phyloP scores from a whole-genome alignment of 2,329 filamentous ascomycete genomes.

The Juglanconis juglandina region DNA sequence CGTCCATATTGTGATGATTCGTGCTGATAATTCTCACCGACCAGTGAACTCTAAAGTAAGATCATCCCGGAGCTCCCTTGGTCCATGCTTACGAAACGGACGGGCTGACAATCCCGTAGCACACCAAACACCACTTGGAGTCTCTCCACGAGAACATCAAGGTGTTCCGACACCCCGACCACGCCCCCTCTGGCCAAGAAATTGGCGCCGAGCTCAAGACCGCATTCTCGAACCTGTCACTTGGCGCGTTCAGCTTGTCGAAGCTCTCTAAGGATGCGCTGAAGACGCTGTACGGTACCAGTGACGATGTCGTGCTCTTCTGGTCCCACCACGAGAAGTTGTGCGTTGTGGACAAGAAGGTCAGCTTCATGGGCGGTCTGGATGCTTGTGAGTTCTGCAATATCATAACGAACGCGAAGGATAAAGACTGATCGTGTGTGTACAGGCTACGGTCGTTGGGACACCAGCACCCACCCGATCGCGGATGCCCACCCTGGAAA shows the following conservation, averaged over 20 bases:
- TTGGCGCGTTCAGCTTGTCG: constrained; percentile 52
- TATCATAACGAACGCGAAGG: background rate
- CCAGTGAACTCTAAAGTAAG: constrained; percentile 28
- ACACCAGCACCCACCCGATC: constrained; percentile 81
- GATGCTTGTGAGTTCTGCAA: constrained; percentile 61
- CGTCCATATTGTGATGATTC: background rate
- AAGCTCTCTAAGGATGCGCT: constrained; percentile 70
- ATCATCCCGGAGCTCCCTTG: background rate
- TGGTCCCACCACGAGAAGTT: constrained; percentile 96
- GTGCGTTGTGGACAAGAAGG: constrained; percentile 71
- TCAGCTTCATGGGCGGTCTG: constrained; percentile 87
- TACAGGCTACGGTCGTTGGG: constrained; percentile 75
- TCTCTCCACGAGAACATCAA: constrained; percentile 76
- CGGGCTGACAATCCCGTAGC: constrained; percentile 34
- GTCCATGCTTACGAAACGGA: background rate
- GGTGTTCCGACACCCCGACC: constrained; percentile 88
- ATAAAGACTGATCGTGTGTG: background rate
- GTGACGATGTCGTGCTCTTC: constrained; percentile 77
- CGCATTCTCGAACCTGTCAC: constrained; percentile 27
- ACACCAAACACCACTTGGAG: constrained; percentile 79
- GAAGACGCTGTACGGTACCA: constrained; percentile 76
- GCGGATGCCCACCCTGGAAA: constrained; percentile 79
- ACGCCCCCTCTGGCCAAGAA: constrained; percentile 63
- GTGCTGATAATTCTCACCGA: constrained; percentile 7
- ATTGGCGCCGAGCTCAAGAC: constrained; percentile 19